Evolutionary conservation across 352 stramenopile species (phyloP).

Genomic region (Globisporangium viniferum): DNA sequence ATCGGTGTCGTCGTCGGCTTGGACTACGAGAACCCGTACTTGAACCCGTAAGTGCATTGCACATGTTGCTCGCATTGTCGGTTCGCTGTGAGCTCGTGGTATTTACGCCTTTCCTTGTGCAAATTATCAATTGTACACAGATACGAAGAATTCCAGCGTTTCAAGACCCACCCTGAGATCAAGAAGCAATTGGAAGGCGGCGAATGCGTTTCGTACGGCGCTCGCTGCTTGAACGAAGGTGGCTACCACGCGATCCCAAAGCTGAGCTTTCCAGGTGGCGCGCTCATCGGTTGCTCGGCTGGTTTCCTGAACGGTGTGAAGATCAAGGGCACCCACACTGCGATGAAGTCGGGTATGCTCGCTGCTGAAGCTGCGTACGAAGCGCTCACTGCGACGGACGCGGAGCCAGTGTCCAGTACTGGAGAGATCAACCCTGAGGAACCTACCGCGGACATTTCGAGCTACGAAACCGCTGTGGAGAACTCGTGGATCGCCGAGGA

Average conservation of each 20-base stretch:
- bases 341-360: constrained; percentile 98
- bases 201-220: constrained; percentile 97
- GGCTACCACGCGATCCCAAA: constrained; percentile 98
- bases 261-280: constrained; percentile 96
- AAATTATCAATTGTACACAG: constrained; percentile 2
- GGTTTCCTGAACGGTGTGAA: constrained; percentile 99
- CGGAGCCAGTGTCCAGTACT: constrained; percentile 61
- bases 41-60: constrained; percentile 82
- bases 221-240: constrained; percentile 92
- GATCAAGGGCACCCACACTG: constrained; percentile 99
- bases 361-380: constrained; percentile 96
- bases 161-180: constrained; percentile 97
- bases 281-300: constrained; percentile 95
- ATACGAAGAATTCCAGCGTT: constrained; percentile 99
- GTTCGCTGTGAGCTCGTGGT: not conserved
- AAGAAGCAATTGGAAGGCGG: constrained; percentile 93
- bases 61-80: too few relatives aligned
- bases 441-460: constrained; percentile 60
- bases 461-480: constrained; percentile 89
- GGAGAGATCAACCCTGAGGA: constrained; percentile 75
- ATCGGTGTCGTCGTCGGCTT: constrained; percentile 96
- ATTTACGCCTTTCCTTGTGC: constrained; percentile 4
- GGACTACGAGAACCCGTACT: constrained; percentile 99
- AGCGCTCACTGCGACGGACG: constrained; percentile 48
- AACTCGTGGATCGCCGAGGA: constrained; percentile 96